Evolutionary conservation across 345 rosid genomes (phyloP).

Genomic region (Cardamine occulta): DNA sequence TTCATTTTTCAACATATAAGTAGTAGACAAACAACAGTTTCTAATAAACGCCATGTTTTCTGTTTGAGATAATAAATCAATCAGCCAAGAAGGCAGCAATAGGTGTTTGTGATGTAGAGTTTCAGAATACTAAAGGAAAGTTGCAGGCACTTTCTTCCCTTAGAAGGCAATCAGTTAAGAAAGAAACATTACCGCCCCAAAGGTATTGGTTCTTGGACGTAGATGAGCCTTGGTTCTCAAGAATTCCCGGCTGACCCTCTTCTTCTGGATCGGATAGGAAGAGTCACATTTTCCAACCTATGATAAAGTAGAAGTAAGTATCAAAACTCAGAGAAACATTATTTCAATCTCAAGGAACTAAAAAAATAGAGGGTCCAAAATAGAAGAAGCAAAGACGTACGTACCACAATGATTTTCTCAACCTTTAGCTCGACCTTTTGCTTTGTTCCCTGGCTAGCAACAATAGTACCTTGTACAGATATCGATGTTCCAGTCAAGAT

Average conservation of each 20-base stretch:
- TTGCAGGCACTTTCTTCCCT: not conserved
- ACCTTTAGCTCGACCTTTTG: constrained; percentile 90
- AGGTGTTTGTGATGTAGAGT: not conserved
- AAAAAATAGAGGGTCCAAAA: not conserved
- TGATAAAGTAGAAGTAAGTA: not conserved
- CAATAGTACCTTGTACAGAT: constrained; percentile 79
- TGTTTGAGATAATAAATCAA: not conserved
- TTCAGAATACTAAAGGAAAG: constrained; percentile 1
- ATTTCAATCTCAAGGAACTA: not conserved
- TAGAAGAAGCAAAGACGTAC: constrained; percentile 47
- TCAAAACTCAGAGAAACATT: not conserved
- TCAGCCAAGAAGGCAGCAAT: not conserved
- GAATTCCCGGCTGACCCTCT: constrained; percentile 88
- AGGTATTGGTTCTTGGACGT: constrained; percentile 95
- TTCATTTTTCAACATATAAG: not conserved
- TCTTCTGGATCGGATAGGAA: constrained; percentile 94
- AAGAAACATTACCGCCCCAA: constrained; percentile 68
- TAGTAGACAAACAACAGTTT: not conserved
- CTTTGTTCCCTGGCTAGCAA: constrained; percentile 87
- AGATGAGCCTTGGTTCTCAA: constrained; percentile 97
- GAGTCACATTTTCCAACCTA: constrained; percentile 94
- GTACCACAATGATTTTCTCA: constrained; percentile 77
- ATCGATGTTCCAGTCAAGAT: constrained; percentile 83
- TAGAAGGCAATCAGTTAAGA: not conserved
- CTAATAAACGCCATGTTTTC: not conserved